Percentiles rank a stretch among this genome's conserved stretches.
phyloP scores from a whole-genome alignment of 2,329 filamentous ascomycete species.

The Penicillium griseofulvum region DNA sequence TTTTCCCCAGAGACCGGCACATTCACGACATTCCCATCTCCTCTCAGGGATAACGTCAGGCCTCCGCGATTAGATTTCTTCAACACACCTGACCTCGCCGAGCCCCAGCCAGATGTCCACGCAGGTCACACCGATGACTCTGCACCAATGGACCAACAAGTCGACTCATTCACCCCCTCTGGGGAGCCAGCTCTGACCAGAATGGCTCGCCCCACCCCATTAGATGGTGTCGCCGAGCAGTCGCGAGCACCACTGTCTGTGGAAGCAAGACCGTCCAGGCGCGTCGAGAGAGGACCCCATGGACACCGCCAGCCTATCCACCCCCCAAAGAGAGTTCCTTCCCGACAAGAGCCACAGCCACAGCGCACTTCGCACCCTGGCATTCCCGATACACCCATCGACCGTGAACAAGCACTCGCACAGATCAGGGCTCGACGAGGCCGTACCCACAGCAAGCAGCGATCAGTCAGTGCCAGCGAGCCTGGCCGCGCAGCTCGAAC shows the following conservation, averaged over 20 bases:
- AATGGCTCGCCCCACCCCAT: not conserved
- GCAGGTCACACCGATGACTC: constrained; percentile 6
- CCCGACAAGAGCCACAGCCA: constrained; percentile 28
- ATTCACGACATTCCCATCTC: constrained; percentile 42
- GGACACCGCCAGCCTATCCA: constrained; percentile 12
- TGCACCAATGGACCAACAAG: constrained; percentile 5
- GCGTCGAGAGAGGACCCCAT: constrained; percentile 15
- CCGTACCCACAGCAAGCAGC: constrained; percentile 44
- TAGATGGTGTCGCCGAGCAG: constrained; percentile 1
- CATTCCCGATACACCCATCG: constrained; percentile 45
- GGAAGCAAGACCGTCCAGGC: constrained; percentile 13
- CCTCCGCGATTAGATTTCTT: constrained; percentile 21
- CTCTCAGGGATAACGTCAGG: constrained; percentile 29
- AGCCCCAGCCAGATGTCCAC: constrained; percentile 4
- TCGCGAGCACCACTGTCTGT: not conserved
- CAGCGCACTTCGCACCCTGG: constrained; percentile 24
- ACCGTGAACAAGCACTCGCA: constrained; percentile 49
- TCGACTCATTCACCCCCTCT: constrained; percentile 17
- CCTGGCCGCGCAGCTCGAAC: constrained; percentile 28
- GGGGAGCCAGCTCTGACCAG: constrained; percentile 10
- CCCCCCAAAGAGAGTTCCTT: constrained; percentile 32
- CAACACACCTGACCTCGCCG: constrained; percentile 10
- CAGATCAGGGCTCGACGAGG: constrained; percentile 50
- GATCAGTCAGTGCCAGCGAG: constrained; percentile 42
- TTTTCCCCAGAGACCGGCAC: constrained; percentile 47